Conservation (phyloP, 1,284 basidiomycete species). For the Testicularia cyperi region DNA sequence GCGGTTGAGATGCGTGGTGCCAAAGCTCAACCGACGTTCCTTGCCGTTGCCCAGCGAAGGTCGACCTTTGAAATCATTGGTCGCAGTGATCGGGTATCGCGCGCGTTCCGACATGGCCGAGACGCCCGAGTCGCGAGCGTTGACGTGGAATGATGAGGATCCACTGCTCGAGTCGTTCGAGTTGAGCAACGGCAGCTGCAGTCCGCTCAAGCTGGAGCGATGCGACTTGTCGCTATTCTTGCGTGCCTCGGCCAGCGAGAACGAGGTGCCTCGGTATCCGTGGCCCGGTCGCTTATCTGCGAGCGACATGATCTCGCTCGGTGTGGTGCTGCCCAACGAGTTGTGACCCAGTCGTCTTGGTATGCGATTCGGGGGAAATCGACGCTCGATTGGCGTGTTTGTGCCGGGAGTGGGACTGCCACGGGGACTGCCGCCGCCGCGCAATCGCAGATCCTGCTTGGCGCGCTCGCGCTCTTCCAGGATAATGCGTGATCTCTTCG, state of each 20-base stretch:
- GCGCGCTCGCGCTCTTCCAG: conserved; percentile 32
- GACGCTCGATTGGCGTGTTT: conserved; percentile 11
- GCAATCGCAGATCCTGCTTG: conserved; percentile 25
- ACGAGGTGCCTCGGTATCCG: conserved; percentile 33
- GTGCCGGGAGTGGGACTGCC: conserved; percentile 21
- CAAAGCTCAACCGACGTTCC: conserved; percentile 9
- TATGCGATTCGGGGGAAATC: conserved; percentile 25
- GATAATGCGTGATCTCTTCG: conserved; percentile 23
- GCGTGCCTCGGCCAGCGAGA: conserved; percentile 20
- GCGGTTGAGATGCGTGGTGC: conserved; percentile 11
- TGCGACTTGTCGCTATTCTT: conserved; percentile 21
- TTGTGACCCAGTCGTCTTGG: conserved; percentile 17
- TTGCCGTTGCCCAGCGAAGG: not conserved
- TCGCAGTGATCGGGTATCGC: conserved; percentile 25
- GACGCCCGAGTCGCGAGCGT: conserved; percentile 18
- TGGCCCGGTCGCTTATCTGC: conserved; percentile 12
- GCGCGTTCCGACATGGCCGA: conserved; percentile 29
- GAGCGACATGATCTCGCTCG: conserved; percentile 5
- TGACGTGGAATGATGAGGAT: conserved; percentile 23
- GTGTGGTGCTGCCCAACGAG: conserved; percentile 13
- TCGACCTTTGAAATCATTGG: conserved; percentile 3
- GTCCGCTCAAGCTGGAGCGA: conserved; percentile 11
- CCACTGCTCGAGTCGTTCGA: conserved; percentile 32
- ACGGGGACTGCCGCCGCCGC: conserved; percentile 21
- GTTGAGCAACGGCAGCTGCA: conserved; percentile 20